phyloP scores from a whole-genome alignment of 257 asterid genomes.

The Jasminum sambac region DNA sequence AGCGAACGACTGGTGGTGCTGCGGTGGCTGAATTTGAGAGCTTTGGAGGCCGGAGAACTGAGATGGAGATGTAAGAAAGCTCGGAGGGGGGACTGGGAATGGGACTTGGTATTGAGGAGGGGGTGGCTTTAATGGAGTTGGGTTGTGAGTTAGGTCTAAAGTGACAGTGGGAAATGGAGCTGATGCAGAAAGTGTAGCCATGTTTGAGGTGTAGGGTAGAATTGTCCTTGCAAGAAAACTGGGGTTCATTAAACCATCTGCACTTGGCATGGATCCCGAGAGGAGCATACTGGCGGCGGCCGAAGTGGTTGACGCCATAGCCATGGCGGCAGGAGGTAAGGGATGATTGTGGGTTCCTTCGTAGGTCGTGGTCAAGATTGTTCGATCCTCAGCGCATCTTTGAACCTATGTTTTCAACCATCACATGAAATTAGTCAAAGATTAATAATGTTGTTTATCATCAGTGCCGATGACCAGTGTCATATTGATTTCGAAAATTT shows the following conservation, averaged over 20 bases:
- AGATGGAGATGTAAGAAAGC: slow-evolving; percentile 34
- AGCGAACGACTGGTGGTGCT: slow-evolving; percentile 36
- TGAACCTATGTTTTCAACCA: slow-evolving; percentile 56
- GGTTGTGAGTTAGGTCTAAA: slow-evolving; percentile 77
- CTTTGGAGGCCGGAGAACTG: slow-evolving; percentile 79
- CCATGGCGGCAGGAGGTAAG: slow-evolving; percentile 94
- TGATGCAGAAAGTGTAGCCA: slow-evolving; percentile 95
- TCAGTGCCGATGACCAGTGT: too few relatives aligned
- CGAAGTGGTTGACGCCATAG: slow-evolving; percentile 94
- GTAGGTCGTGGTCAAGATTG: slow-evolving; percentile 76
- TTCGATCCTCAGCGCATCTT: slow-evolving; percentile 82
- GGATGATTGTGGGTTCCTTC: slow-evolving; percentile 96
- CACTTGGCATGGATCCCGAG: slow-evolving; percentile 87
- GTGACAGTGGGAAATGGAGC: slow-evolving; percentile 97
- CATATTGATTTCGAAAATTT: background rate
- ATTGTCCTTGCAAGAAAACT: slow-evolving; percentile 67
- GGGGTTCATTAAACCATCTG: slow-evolving; percentile 79
- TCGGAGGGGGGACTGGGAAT: slow-evolving; percentile 38
- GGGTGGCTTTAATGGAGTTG: slow-evolving; percentile 47
- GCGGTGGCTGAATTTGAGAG: slow-evolving; percentile 33
- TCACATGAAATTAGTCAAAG: background rate
- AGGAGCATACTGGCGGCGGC: slow-evolving; percentile 94
- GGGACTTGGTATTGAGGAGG: slow-evolving; percentile 57
- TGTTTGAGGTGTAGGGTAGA: slow-evolving; percentile 69
- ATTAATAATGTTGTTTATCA: too few relatives aligned